Base-by-base conservation (phyloP, 306 rosid genomes). In the Sechiopsis laciniata region DNA sequence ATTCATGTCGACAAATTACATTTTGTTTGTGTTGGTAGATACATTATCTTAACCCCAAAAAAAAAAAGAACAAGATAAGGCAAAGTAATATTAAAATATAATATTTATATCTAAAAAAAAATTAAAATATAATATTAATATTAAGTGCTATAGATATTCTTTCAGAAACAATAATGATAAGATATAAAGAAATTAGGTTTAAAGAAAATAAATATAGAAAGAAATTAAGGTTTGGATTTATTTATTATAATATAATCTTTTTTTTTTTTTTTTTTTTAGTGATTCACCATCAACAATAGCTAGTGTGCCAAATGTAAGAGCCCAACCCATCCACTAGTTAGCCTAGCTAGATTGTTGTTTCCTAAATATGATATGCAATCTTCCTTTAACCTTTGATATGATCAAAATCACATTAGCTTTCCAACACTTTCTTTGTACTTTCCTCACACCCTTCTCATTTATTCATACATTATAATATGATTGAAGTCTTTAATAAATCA, bases 401-500 rank as follows among this genome's bases (percentile, higher is more conserved):
- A 59, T 24, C 5, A 59, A 50, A 59, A 19, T 58, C 77, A 40
- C 40, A 14, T 52, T 15, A 26, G 42, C 71, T 64, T 35, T 64
- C 53, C 40, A 64, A 59, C 53, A 37, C 48, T 64, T 66, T 45
- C 16, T 42, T 46, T 68, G 73, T 68, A 67, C 72, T 67, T 67
- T 45, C 55, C 55, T 42, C 19, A 55, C 10, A 75, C 6, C 37
- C 1, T 37, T 57, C 78, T 56, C 63, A 17, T 42, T 20, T 73
- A 35, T 51, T 55, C 75, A 37, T 37, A 17, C 74, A 55, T 55
- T 48, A 10, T 17, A 58, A 73, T 26, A 26, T 26, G 29, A n/a
- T n/a, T n/a, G n/a, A n/a, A 26, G 29, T 32, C 63, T 72, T 72
- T 60, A 72, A 71, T 65, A 77, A 75, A 80, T 72, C 77, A 73